Evolutionary conservation across 345 rosid genomes (phyloP).

Genomic region (Kernera saxatilis): DNA sequence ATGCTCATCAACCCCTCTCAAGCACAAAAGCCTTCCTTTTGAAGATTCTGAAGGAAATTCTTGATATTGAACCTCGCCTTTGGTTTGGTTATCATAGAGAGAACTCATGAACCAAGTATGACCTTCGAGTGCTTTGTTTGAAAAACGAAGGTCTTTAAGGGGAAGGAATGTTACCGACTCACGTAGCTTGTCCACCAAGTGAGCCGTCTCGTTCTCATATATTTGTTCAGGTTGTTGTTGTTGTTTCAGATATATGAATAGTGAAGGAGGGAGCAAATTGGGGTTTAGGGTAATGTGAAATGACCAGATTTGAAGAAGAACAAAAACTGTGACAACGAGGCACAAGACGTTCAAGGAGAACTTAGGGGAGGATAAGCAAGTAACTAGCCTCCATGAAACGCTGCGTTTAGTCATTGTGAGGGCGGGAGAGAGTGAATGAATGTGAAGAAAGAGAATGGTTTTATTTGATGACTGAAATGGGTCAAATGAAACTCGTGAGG

Average conservation of each 20-base stretch:
- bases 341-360: constrained; percentile 8
- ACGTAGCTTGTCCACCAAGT: constrained; percentile 37
- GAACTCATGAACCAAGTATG: constrained; percentile 86
- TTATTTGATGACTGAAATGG: neutral
- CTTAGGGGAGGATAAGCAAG: constrained; percentile 5
- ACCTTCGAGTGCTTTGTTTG: constrained; percentile 40
- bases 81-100: constrained; percentile 46
- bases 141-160: constrained; percentile 53
- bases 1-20: constrained; percentile 50
- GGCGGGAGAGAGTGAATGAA: neutral
- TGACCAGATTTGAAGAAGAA: constrained; percentile 22
- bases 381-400: neutral
- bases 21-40: constrained; percentile 44
- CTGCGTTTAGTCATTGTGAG: neutral
- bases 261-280: constrained; percentile 3
- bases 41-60: constrained; percentile 60
- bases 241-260: constrained; percentile 4
- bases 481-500: constrained; percentile 19
- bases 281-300: constrained; percentile 4
- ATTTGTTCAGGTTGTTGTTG: neutral
- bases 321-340: constrained; percentile 5
- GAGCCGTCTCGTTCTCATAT: neutral
- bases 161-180: constrained; percentile 55
- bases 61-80: constrained; percentile 59
- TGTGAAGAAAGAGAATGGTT: neutral